A percentile compares a stretch with the other conserved stretches of the same genome.
Conservation (phyloP, 352 stramenopile species). For the Globisporangium abappressorium region DNA sequence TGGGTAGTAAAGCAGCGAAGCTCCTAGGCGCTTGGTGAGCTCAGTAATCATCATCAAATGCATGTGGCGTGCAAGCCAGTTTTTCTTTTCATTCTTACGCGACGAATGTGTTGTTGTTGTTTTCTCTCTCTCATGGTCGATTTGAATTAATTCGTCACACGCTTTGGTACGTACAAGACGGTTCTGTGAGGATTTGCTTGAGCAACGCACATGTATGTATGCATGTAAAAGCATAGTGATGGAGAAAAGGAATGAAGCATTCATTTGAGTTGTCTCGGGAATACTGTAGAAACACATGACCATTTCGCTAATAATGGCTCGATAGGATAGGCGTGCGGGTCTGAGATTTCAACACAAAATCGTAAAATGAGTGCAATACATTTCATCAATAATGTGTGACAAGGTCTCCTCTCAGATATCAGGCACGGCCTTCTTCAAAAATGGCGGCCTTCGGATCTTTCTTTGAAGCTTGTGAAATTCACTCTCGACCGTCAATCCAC, state of each 20-base stretch:
- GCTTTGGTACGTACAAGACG: not conserved
- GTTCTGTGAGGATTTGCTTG: not conserved
- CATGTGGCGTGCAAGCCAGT: not conserved
- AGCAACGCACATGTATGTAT: no score
- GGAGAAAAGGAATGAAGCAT: not conserved
- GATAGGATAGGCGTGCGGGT: not conserved
- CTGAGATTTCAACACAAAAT: not conserved
- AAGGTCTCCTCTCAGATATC: not conserved
- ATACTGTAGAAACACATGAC: no score
- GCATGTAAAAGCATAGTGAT: not conserved
- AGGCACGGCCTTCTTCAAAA: not conserved
- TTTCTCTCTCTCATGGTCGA: not conserved
- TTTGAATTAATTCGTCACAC: not conserved
- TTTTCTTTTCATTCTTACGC: not conserved
- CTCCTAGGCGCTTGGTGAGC: not conserved
- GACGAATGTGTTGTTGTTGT: not conserved
- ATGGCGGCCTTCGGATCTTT: not conserved
- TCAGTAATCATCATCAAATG: not conserved
- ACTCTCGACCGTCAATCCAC: not conserved
- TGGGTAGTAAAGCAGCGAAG: conserved; percentile 11
- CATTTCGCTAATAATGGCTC: no score
- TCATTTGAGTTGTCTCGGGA: not conserved
- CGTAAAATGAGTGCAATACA: not conserved
- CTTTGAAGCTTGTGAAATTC: not conserved
- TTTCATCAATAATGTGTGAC: not conserved